A percentile compares a stretch with the other conserved stretches of the same genome.
Conservation (phyloP, 495 filamentous ascomycete species). For the Penicillium herquei region DNA sequence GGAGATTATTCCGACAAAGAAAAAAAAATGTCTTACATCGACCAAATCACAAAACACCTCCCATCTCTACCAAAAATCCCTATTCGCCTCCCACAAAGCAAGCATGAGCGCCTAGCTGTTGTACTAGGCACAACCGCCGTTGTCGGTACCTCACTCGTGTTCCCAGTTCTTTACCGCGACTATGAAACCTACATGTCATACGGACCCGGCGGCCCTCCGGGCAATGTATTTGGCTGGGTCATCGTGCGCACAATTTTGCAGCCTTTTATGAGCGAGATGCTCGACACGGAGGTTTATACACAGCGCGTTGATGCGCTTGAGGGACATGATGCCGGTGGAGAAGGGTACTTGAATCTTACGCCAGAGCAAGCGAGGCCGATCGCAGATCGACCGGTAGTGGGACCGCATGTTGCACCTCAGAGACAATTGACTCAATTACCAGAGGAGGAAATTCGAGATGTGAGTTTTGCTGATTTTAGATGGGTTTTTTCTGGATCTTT, state of each 20-base stretch:
- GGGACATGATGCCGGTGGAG: slow-evolving; percentile 23
- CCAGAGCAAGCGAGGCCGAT: slow-evolving; percentile 12
- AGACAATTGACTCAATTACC: slow-evolving; percentile 33
- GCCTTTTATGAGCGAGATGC: slow-evolving; percentile 32
- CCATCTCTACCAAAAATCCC: slow-evolving; percentile 1
- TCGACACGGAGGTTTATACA: slow-evolving; percentile 31
- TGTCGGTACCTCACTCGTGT: slow-evolving; percentile 17
- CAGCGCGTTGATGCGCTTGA: slow-evolving; percentile 26
- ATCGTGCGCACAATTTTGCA: slow-evolving; percentile 24
- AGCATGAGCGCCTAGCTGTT: slow-evolving; percentile 15
- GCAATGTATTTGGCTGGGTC: slow-evolving; percentile 38
- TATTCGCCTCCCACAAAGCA: slow-evolving; percentile 11
- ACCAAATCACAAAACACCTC: slow-evolving; percentile 6
- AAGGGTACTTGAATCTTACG: slow-evolving; percentile 20
- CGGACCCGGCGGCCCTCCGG: slow-evolving; percentile 32
- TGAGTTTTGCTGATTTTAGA: slow-evolving; percentile 19
- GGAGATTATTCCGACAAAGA: not conserved
- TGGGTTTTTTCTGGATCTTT: no score
- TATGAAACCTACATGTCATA: slow-evolving; percentile 33
- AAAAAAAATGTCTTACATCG: slow-evolving; percentile 3
- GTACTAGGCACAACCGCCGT: slow-evolving; percentile 22
- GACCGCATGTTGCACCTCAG: slow-evolving; percentile 36
- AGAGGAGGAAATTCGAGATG: slow-evolving; percentile 25
- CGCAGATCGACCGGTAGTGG: slow-evolving; percentile 24
- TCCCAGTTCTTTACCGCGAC: slow-evolving; percentile 32